These are phyloP conservation scores for Malbranchea zuffiana DNA, from an alignment of 2,329 filamentous ascomycete species.

Conservation along the genomic window DNA sequence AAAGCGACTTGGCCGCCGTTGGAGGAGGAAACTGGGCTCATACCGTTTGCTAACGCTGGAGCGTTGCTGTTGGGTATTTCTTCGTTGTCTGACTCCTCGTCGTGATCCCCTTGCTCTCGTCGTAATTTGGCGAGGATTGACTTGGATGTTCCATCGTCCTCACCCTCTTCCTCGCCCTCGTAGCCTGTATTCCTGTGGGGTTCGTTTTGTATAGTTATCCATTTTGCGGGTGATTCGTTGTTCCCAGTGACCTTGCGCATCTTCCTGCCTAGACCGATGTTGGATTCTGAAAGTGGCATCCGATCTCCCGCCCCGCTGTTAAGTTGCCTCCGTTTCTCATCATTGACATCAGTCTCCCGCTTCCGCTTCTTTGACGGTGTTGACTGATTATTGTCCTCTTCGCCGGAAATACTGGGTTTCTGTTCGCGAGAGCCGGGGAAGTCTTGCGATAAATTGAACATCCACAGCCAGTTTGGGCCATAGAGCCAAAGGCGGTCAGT, in stretches of 20 bases:
- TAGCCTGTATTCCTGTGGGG: conserved; percentile 10
- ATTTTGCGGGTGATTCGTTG: conserved; percentile 27
- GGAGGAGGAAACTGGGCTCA: conserved; percentile 10
- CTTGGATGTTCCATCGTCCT: conserved; percentile 3
- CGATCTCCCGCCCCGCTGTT: conserved; percentile 48
- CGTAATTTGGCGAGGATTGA: conserved; percentile 2
- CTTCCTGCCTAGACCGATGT: conserved; percentile 36
- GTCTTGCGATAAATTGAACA: conserved; percentile 75
- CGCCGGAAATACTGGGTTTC: conserved; percentile 5
- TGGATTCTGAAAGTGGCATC: conserved; percentile 36
- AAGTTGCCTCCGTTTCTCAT: conserved; percentile 30
- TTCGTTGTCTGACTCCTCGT: background rate
- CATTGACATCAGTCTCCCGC: conserved; percentile 19
- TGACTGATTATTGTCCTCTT: conserved; percentile 13
- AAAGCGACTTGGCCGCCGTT: conserved; percentile 7
- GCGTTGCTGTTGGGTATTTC: background rate
- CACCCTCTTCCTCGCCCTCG: conserved; percentile 15
- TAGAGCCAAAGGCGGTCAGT: conserved; percentile 74
- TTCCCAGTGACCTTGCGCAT: conserved; percentile 38
- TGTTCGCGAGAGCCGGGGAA: conserved; percentile 35
- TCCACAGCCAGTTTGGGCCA: conserved; percentile 74
- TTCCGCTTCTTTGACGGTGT: conserved; percentile 32
- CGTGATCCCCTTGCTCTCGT: conserved; percentile 1
- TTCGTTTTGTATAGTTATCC: conserved; percentile 26
- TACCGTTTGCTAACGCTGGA: conserved; percentile 8